These are phyloP conservation scores for Fusarium metavorans DNA, from an alignment of 2,329 filamentous ascomycete genomes.

Conservation along the genomic window DNA sequence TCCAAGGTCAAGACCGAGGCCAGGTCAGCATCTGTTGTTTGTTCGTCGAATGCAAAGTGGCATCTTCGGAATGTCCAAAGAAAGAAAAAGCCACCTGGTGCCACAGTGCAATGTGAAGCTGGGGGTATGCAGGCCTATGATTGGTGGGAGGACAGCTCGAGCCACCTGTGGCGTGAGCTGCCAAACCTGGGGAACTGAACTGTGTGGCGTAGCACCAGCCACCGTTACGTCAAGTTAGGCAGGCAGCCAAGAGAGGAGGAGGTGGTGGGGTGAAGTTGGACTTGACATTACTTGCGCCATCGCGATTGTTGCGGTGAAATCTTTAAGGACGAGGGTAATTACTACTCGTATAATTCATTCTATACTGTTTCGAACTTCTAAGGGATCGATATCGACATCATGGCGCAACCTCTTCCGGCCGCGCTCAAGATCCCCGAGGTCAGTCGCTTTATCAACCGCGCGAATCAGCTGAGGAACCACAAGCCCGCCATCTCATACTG, in stretches of 20 bases:
- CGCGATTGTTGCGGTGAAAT: neutral
- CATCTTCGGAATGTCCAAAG: slow-evolving; percentile 39
- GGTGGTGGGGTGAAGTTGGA: slow-evolving; percentile 33
- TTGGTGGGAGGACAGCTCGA: slow-evolving; percentile 31
- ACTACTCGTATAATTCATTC: neutral
- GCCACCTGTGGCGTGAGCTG: slow-evolving; percentile 42
- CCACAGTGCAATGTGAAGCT: slow-evolving; percentile 34
- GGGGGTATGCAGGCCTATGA: slow-evolving; percentile 18
- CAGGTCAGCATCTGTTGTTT: slow-evolving; percentile 14
- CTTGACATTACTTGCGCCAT: slow-evolving; percentile 31
- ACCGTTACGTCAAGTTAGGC: slow-evolving; percentile 32
- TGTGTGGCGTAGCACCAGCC: slow-evolving; percentile 28
- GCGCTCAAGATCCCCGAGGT: slow-evolving; percentile 83
- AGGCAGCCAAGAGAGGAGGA: slow-evolving; percentile 20
- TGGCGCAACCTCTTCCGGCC: slow-evolving; percentile 68
- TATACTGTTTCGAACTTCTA: neutral
- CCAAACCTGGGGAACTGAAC: slow-evolving; percentile 16
- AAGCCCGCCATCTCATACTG: slow-evolving; percentile 95
- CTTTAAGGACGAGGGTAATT: neutral
- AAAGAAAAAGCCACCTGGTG: slow-evolving; percentile 49
- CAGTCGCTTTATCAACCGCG: slow-evolving; percentile 84
- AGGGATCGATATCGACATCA: slow-evolving; percentile 52
- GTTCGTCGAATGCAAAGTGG: slow-evolving; percentile 43
- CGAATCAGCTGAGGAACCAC: slow-evolving; percentile 83
- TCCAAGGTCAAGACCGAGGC: slow-evolving; percentile 15